These are phyloP conservation scores for Glycine latifolia DNA, from an alignment of 306 rosid species.

Conservation along the genomic window DNA sequence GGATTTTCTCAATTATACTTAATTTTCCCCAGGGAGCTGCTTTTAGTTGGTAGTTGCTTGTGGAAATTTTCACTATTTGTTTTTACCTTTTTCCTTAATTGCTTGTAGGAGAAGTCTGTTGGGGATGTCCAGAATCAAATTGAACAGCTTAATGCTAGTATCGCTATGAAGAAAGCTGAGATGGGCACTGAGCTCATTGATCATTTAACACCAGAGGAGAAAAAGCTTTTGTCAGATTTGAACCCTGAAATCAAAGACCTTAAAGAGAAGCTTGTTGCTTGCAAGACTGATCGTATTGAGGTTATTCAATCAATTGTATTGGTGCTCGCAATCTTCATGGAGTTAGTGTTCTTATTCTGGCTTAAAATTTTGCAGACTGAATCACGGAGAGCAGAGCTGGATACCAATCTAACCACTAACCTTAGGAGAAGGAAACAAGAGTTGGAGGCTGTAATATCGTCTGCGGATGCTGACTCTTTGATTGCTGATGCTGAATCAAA, in stretches of 20 bases:
- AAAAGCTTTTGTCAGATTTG: conserved; percentile 75
- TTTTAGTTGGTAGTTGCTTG: conserved; percentile 28
- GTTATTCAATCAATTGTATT: conserved; percentile 55
- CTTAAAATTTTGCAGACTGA: conserved; percentile 70
- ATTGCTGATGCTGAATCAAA: conserved; percentile 71
- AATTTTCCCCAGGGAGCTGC: conserved; percentile 7
- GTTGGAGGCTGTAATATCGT: conserved; percentile 77
- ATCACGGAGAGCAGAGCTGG: conserved; percentile 92
- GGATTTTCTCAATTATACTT: conserved; percentile 22
- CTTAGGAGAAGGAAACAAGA: conserved; percentile 95
- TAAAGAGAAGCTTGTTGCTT: conserved; percentile 81
- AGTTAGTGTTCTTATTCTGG: conserved; percentile 32
- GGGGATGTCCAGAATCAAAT: conserved; percentile 84
- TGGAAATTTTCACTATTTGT: conserved; percentile 35
- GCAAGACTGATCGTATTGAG: conserved; percentile 93
- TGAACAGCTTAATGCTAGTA: conserved; percentile 86
- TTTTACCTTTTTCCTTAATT: conserved; percentile 47
- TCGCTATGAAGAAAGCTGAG: conserved; percentile 82
- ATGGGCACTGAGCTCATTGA: conserved; percentile 97
- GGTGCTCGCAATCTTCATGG: neutral
- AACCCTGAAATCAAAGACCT: conserved; percentile 90
- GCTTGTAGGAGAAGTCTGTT: conserved; percentile 86
- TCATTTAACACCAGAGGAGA: conserved; percentile 91
- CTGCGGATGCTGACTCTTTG: conserved; percentile 71
- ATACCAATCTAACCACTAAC: conserved; percentile 93